These are phyloP conservation scores for Colletotrichum spinosum DNA, from an alignment of 2,329 filamentous ascomycete species.

Conservation along the genomic window DNA sequence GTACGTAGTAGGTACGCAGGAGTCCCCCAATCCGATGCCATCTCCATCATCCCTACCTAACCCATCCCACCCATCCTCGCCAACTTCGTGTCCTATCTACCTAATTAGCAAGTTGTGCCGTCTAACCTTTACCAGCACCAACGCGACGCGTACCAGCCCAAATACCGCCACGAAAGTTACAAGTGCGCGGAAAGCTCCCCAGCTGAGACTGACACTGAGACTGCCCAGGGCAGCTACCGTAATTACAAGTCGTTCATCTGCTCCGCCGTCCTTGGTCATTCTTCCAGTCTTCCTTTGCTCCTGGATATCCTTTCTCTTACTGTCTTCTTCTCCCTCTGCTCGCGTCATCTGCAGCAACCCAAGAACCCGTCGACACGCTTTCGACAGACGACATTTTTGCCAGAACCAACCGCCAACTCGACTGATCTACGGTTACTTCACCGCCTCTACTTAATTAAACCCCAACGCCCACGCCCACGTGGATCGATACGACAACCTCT, in stretches of 20 bases:
- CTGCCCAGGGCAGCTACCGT: no score
- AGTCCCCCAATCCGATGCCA: slow-evolving; percentile 22
- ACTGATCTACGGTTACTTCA: background rate
- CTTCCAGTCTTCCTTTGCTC: background rate
- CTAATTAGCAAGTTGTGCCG: no score
- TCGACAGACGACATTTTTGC: background rate
- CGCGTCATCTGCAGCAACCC: slow-evolving; percentile 2
- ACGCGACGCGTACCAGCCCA: slow-evolving; percentile 1
- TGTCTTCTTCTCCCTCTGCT: slow-evolving; percentile 1
- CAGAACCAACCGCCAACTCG: background rate
- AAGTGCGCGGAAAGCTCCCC: no score
- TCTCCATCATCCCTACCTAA: background rate
- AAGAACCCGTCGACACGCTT: background rate
- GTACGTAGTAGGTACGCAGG: background rate
- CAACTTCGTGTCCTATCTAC: background rate
- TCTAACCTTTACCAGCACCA: slow-evolving; percentile 7
- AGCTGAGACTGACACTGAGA: no score
- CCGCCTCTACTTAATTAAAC: slow-evolving; percentile 7
- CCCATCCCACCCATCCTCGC: slow-evolving; percentile 6
- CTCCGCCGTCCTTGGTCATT: slow-evolving; percentile 13
- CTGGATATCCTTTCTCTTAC: slow-evolving; percentile 9
- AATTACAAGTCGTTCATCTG: slow-evolving; percentile 14
- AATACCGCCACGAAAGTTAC: background rate
- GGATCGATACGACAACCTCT: slow-evolving; percentile 5
- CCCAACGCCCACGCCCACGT: slow-evolving; percentile 18